phyloP scores from a whole-genome alignment of 176 grass and related monocot genomes.

The Lolium multiflorum region DNA sequence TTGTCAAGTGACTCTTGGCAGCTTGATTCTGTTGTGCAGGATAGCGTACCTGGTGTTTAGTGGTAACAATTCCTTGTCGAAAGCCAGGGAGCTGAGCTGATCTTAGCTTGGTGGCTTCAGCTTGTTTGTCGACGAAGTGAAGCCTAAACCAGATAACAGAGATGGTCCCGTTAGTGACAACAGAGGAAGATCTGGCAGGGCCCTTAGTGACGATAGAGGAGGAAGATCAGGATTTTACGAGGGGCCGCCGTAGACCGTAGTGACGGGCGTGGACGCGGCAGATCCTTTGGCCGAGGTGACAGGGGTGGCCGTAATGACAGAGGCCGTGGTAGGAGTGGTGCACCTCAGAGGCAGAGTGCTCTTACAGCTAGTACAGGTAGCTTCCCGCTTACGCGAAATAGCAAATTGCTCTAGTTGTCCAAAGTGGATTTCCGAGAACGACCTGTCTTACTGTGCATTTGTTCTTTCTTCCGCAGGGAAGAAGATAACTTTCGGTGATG shows the following conservation, averaged over 20 bases:
- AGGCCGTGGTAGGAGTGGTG: constrained; percentile 27
- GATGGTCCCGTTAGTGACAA: constrained; percentile 37
- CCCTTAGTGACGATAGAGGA: too few relatives aligned
- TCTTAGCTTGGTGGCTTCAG: constrained; percentile 60
- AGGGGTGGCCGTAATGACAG: too few relatives aligned
- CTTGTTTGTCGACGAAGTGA: constrained; percentile 65
- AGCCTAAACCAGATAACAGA: constrained; percentile 51
- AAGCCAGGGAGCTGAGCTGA: constrained; percentile 62
- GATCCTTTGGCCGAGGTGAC: too few relatives aligned
- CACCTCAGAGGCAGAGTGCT: constrained; percentile 45
- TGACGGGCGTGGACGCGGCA: too few relatives aligned
- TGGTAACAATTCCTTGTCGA: constrained; percentile 46
- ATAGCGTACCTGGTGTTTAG: constrained; percentile 79
- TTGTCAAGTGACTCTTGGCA: neutral
- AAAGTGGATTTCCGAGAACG: too few relatives aligned
- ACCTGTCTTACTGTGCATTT: too few relatives aligned
- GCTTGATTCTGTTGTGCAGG: constrained; percentile 41
- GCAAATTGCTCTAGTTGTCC: too few relatives aligned
- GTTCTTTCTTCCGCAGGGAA: too few relatives aligned
- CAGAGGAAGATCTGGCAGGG: neutral
- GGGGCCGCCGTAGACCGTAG: too few relatives aligned
- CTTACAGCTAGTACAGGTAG: constrained; percentile 60
- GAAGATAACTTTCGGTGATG: too few relatives aligned
- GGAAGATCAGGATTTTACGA: too few relatives aligned
- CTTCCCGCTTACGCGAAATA: too few relatives aligned